A percentile compares a stretch with the other conserved stretches of the same genome.
Conservation (phyloP, 2,329 filamentous ascomycete genomes). For the Hypoxylon sp. region DNA sequence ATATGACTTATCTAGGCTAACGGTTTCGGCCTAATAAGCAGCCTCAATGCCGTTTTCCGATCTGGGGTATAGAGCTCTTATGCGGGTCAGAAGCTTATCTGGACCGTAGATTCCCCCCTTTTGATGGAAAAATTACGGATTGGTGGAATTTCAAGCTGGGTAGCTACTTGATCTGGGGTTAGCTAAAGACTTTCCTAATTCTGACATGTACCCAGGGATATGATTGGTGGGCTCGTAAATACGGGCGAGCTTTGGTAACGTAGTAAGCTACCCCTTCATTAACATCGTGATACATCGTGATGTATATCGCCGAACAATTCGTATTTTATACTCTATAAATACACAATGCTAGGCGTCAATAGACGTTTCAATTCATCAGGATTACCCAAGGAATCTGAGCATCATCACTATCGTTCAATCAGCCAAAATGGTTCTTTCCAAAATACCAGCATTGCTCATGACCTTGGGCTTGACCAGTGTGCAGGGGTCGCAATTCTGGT, state of each 20-base stretch:
- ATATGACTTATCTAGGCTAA: background rate
- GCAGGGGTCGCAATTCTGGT: conserved; percentile 58
- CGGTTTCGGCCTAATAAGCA: conserved; percentile 13
- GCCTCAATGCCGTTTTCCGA: background rate
- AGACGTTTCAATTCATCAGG: background rate
- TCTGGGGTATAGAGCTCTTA: conserved; percentile 8
- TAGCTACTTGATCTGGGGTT: background rate
- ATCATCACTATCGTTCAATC: background rate
- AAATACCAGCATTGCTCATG: conserved; percentile 33
- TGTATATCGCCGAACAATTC: conserved; percentile 9
- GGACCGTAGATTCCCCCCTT: background rate
- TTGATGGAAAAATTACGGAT: background rate
- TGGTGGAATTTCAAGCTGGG: background rate
- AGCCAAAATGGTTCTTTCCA: conserved; percentile 24
- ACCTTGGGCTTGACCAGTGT: conserved; percentile 47
- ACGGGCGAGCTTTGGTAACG: conserved; percentile 7
- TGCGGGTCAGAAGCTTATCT: conserved; percentile 9
- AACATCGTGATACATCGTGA: background rate
- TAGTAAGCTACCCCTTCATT: background rate
- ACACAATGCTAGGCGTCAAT: no score
- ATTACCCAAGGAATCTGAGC: background rate
- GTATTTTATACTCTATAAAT: background rate
- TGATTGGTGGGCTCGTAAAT: conserved; percentile 33
- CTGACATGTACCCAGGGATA: background rate
- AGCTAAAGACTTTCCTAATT: conserved; percentile 9